phyloP scores from a whole-genome alignment of 2,329 filamentous ascomycete genomes.

The Ceratocystis cacaofunesta region DNA sequence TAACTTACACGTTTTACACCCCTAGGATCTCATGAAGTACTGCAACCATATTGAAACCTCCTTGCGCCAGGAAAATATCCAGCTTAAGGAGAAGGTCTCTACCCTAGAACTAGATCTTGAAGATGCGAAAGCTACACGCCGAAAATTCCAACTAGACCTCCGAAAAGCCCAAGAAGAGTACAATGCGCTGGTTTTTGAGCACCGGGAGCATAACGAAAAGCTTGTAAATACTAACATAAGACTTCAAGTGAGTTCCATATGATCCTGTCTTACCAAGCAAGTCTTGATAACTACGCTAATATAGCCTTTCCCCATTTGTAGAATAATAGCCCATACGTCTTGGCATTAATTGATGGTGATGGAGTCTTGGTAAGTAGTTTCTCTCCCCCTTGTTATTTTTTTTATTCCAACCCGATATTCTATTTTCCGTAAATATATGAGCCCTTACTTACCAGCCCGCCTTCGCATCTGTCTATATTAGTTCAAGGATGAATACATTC shows the following conservation, averaged over 20 bases:
- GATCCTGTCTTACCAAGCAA: not conserved
- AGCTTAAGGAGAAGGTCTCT: conserved; percentile 23
- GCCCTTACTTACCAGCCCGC: no score
- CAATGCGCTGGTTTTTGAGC: not conserved
- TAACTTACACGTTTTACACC: not conserved
- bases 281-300: not conserved
- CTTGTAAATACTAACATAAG: not conserved
- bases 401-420: no score
- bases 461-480: conserved; percentile 22
- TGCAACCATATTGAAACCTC: conserved; percentile 30
- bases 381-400: not conserved
- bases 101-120: conserved; percentile 6
- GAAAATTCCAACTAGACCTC: conserved; percentile 16
- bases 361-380: conserved; percentile 36
- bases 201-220: not conserved
- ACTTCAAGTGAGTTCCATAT: not conserved
- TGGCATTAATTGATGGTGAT: conserved; percentile 48
- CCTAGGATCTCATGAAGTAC: conserved; percentile 35
- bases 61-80: conserved; percentile 31
- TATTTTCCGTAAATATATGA: no score
- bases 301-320: conserved; percentile 21
- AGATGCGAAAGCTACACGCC: conserved; percentile 16
- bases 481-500: conserved; percentile 43
- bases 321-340: conserved; percentile 42
- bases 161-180: conserved; percentile 6